A percentile compares a stretch with the other conserved stretches of the same genome.
Evolutionary conservation across 140 eudicot species (phyloP).

Genomic region (Bidens hawaiensis): DNA sequence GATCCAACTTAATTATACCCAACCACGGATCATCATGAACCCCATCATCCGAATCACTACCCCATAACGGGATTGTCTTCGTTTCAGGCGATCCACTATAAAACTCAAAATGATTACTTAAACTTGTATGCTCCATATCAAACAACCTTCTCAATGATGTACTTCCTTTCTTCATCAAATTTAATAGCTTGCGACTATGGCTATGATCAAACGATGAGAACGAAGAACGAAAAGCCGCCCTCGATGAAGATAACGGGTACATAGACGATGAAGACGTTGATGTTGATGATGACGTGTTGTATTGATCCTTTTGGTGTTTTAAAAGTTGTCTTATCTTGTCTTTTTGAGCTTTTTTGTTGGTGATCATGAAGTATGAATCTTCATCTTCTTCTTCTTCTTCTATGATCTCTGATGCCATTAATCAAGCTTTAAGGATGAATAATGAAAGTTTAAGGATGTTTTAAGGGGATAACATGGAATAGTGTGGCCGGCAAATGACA

Average conservation of each 20-base stretch:
- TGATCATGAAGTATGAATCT: constrained; percentile 27
- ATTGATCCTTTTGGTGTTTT: constrained; percentile 25
- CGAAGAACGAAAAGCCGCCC: constrained; percentile 13
- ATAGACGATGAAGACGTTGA: constrained; percentile 26
- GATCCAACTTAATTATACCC: constrained; percentile 11
- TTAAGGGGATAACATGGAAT: constrained; percentile 2
- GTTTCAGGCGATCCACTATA: constrained; percentile 27
- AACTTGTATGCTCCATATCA: constrained; percentile 37
- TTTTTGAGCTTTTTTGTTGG: constrained; percentile 31
- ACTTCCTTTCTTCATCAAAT: constrained; percentile 36
- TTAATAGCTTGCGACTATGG: constrained; percentile 19
- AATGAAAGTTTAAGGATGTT: constrained; percentile 17
- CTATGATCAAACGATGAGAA: constrained; percentile 18
- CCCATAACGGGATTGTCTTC: constrained; percentile 35
- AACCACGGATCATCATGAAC: constrained; percentile 35
- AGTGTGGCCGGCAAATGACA: constrained; percentile 27
- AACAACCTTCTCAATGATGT: constrained; percentile 33
- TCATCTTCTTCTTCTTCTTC: constrained; percentile 31
- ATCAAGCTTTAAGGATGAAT: constrained; percentile 12
- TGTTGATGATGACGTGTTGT: constrained; percentile 18
- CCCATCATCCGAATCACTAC: constrained; percentile 31
- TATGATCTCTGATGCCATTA: constrained; percentile 26
- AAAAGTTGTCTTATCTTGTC: constrained; percentile 24
- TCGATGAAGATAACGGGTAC: constrained; percentile 17
- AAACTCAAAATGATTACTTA: constrained; percentile 26